phyloP scores from a whole-genome alignment of 306 rosid genomes.

The Fagus sylvatica region DNA sequence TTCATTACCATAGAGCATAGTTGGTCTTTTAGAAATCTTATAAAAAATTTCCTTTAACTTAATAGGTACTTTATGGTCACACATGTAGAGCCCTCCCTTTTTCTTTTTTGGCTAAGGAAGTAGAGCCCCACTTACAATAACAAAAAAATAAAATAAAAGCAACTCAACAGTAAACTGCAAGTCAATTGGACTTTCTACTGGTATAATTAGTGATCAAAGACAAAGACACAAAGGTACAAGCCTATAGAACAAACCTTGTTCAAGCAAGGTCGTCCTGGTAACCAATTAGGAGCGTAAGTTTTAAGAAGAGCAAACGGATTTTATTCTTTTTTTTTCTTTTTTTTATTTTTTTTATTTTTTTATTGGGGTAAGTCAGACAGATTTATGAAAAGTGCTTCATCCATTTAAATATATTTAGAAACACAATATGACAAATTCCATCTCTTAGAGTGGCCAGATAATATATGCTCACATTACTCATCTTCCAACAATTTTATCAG shows the following conservation, averaged over 20 bases:
- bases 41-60: too few species aligned
- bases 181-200: background rate
- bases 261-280: too few species aligned
- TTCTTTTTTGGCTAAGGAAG: background rate
- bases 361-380: too few species aligned
- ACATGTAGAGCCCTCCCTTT: too few species aligned
- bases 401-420: background rate
- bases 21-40: too few species aligned
- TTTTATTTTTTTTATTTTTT: too few species aligned
- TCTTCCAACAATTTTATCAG: conserved; percentile 11
- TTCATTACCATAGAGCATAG: background rate
- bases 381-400: background rate
- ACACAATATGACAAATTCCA: background rate
- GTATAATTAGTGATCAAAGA: background rate
- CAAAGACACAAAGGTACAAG: background rate
- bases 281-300: too few species aligned
- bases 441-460: conserved; percentile 1
- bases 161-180: background rate
- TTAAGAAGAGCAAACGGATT: too few species aligned
- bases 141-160: too few species aligned
- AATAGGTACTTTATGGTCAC: too few species aligned
- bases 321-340: too few species aligned
- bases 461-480: background rate
- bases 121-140: background rate
- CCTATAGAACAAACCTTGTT: too few species aligned